Percentiles rank a stretch among this genome's conserved stretches.
Evolutionary conservation across 352 stramenopile species (phyloP).

Genomic region (Globisporangium polare): DNA sequence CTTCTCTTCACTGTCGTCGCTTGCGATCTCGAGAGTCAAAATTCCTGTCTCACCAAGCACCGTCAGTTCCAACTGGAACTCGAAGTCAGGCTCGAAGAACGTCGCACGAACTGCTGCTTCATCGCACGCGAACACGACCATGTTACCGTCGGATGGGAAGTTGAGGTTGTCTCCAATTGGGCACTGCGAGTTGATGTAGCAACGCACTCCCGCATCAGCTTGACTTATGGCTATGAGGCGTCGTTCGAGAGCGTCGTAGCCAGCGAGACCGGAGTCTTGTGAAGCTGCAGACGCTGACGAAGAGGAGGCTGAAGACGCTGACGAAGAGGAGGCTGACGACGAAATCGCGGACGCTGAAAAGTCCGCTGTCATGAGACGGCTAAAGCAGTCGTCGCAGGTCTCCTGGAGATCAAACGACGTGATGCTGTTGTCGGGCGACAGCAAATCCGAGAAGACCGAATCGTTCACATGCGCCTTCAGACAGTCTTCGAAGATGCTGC

Average conservation of each 20-base stretch:
- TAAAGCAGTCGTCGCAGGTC: neutral
- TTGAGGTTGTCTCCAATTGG: constrained; percentile 1
- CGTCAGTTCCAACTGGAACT: neutral
- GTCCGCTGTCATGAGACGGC: neutral
- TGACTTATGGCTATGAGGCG: neutral
- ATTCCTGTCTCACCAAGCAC: neutral
- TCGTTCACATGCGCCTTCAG: neutral
- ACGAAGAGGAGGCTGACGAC: constrained; percentile 9
- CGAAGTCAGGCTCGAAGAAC: neutral
- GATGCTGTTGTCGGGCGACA: neutral
- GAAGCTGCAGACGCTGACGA: constrained; percentile 12
- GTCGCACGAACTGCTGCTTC: neutral
- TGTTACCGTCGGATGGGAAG: neutral
- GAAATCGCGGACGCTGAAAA: no score
- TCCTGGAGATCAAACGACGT: constrained; percentile 2
- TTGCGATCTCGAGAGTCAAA: neutral
- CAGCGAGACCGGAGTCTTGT: neutral
- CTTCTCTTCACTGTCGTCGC: neutral
- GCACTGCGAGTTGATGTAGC: constrained; percentile 17
- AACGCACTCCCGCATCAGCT: constrained; percentile 21
- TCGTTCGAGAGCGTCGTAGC: neutral
- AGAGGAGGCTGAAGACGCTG: constrained; percentile 12
- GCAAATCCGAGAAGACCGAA: neutral
- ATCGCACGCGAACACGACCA: constrained; percentile 5
- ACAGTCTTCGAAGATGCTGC: neutral